A percentile compares a stretch with the other conserved stretches of the same genome.
phyloP scores from a whole-genome alignment of 1,284 basidiomycete genomes.

The Trichosporon ovoides region DNA sequence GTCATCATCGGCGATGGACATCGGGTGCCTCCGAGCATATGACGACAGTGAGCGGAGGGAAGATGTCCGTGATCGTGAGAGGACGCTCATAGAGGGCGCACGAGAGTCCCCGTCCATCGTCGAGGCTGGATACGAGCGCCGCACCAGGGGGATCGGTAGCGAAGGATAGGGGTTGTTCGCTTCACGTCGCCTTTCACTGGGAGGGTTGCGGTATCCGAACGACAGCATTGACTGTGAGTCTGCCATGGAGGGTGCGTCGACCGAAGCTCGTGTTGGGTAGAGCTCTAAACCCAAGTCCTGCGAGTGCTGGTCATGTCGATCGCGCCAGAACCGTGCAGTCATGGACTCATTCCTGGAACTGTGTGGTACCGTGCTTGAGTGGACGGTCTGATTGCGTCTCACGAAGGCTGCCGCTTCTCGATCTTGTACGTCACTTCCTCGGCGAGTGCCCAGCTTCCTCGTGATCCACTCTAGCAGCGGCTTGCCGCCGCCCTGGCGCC shows the following conservation, averaged over 20 bases:
- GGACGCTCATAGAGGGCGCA: slow-evolving; percentile 21
- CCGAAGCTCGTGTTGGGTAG: slow-evolving; percentile 9
- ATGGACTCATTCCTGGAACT: not conserved
- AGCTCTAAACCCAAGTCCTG: not conserved
- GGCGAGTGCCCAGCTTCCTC: slow-evolving; percentile 59
- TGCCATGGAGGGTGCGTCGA: slow-evolving; percentile 13
- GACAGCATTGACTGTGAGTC: slow-evolving; percentile 43
- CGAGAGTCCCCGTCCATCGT: slow-evolving; percentile 28
- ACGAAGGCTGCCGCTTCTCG: slow-evolving; percentile 8
- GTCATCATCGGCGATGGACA: slow-evolving; percentile 22
- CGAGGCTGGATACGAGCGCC: slow-evolving; percentile 23
- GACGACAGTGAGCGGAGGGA: slow-evolving; percentile 26
- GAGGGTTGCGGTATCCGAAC: slow-evolving; percentile 20
- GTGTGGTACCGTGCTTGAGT: not conserved
- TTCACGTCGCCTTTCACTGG: slow-evolving; percentile 28
- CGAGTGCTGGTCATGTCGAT: slow-evolving; percentile 20
- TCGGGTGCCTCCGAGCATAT: slow-evolving; percentile 10
- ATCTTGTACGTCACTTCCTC: slow-evolving; percentile 23
- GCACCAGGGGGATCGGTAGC: slow-evolving; percentile 31
- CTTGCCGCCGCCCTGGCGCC: slow-evolving; percentile 48
- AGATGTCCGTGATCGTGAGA: slow-evolving; percentile 32
- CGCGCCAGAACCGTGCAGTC: not conserved
- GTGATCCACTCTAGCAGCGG: slow-evolving; percentile 89
- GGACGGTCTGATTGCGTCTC: slow-evolving; percentile 2
- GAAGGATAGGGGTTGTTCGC: slow-evolving; percentile 46